These are phyloP conservation scores for Colletotrichum trifolii DNA, from an alignment of 2,329 filamentous ascomycete genomes.

Conservation along the genomic window DNA sequence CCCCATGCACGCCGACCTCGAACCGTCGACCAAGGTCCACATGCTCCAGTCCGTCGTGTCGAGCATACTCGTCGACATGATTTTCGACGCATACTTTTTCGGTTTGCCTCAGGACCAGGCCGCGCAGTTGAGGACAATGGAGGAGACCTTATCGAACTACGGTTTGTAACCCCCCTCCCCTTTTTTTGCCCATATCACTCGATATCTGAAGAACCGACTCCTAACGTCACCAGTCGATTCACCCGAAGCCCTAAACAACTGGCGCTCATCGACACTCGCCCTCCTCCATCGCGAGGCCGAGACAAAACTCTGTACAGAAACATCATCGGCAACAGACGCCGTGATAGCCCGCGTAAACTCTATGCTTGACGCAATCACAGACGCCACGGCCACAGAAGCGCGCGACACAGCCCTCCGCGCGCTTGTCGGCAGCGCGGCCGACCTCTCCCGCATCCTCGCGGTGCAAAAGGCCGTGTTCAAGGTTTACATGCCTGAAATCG, in stretches of 20 bases:
- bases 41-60: conserved; percentile 72
- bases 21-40: conserved; percentile 66
- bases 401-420: conserved; percentile 65
- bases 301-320: conserved; percentile 58
- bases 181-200: conserved; percentile 7
- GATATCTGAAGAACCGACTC: not conserved
- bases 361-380: conserved; percentile 62
- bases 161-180: conserved; percentile 37
- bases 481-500: conserved; percentile 64
- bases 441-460: conserved; percentile 65
- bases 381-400: conserved; percentile 47
- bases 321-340: conserved; percentile 52
- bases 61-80: conserved; percentile 66
- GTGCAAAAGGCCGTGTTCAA: conserved; percentile 69
- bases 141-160: conserved; percentile 53
- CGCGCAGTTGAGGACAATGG: conserved; percentile 59
- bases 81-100: conserved; percentile 73
- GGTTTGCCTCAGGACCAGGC: conserved; percentile 68
- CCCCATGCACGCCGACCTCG: conserved; percentile 68
- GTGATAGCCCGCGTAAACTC: conserved; percentile 60
- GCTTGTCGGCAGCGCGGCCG: conserved; percentile 64
- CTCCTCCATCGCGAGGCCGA: conserved; percentile 66
- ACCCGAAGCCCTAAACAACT: conserved; percentile 69
- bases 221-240: conserved; percentile 48
- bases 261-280: conserved; percentile 73